phyloP scores from a whole-genome alignment of 805 yeast species.

The Wickerhamiella slavikovae region DNA sequence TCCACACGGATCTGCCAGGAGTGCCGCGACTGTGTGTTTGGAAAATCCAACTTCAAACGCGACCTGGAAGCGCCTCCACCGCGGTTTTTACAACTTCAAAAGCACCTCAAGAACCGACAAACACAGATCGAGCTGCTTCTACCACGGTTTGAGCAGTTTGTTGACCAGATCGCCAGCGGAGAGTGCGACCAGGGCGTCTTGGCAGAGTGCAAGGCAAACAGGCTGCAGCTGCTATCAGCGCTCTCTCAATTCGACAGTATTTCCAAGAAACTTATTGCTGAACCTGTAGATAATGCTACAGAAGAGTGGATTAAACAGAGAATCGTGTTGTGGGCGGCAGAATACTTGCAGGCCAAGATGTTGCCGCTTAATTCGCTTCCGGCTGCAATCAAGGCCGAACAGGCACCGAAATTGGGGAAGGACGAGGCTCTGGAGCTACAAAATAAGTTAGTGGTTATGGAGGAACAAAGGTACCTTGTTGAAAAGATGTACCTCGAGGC shows the following conservation, averaged over 20 bases:
- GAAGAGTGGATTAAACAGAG: conserved; percentile 30
- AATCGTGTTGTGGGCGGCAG: conserved; percentile 33
- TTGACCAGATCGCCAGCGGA: conserved; percentile 19
- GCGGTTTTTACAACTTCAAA: conserved; percentile 23
- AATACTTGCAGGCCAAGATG: conserved; percentile 47
- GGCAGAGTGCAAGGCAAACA: conserved; percentile 9
- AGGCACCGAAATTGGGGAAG: conserved; percentile 10
- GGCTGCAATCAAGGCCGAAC: conserved; percentile 18
- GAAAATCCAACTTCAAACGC: conserved; percentile 27
- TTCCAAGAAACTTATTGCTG: conserved; percentile 24
- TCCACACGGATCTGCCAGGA: conserved; percentile 40
- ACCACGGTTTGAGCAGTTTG: conserved; percentile 25
- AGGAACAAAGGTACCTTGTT: conserved; percentile 63
- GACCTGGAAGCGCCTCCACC: conserved; percentile 22
- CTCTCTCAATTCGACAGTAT: conserved; percentile 31
- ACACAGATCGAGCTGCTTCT: conserved; percentile 20
- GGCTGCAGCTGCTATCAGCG: conserved; percentile 27
- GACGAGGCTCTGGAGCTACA: conserved; percentile 8
- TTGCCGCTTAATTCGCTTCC: conserved; percentile 44
- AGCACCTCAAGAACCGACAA: conserved; percentile 21
- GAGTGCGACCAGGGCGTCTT: conserved; percentile 6
- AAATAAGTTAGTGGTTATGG: conserved; percentile 60
- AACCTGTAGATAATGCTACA: conserved; percentile 20
- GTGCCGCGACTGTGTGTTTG: conserved; percentile 46
- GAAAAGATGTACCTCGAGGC: conserved; percentile 40